phyloP scores from a whole-genome alignment of 2,329 filamentous ascomycete genomes.

The Cladophialophora yegresii region DNA sequence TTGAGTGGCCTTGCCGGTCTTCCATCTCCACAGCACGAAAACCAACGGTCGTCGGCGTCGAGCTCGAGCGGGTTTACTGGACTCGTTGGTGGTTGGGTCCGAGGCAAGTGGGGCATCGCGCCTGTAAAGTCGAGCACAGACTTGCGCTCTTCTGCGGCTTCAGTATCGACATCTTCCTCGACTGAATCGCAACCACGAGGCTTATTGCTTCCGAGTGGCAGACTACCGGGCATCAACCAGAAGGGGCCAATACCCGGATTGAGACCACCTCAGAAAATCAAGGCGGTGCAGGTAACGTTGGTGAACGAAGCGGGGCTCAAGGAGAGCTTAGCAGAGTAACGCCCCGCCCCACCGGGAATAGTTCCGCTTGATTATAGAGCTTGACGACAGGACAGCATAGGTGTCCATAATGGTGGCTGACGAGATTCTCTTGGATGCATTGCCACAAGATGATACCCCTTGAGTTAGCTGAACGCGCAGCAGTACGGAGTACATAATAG shows the following conservation, averaged over 20 bases:
- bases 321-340: conserved; percentile 58
- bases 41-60: conserved; percentile 34
- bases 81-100: conserved; percentile 66
- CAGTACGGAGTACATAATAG: neutral
- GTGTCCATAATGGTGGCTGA: neutral
- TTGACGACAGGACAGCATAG: neutral
- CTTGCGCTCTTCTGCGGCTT: conserved; percentile 24
- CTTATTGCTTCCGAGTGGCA: conserved; percentile 45
- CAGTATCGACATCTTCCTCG: conserved; percentile 10
- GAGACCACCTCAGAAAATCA: conserved; percentile 56
- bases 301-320: conserved; percentile 63
- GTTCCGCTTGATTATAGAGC: neutral
- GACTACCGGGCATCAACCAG: conserved; percentile 72
- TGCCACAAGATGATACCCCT: neutral
- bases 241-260: conserved; percentile 73
- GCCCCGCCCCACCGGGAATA: neutral
- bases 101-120: conserved; percentile 62
- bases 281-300: conserved; percentile 58
- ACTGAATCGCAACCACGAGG: conserved; percentile 8
- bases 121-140: conserved; percentile 45
- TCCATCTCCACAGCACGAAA: conserved; percentile 27
- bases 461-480: neutral
- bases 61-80: conserved; percentile 48
- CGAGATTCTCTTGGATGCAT: neutral
- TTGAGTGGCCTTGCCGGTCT: conserved; percentile 34